Evolutionary conservation across 352 stramenopile genomes (phyloP), one percentile per base, ranked within the genome.

Genomic region (Salisapilia sapeloensis): DNA sequence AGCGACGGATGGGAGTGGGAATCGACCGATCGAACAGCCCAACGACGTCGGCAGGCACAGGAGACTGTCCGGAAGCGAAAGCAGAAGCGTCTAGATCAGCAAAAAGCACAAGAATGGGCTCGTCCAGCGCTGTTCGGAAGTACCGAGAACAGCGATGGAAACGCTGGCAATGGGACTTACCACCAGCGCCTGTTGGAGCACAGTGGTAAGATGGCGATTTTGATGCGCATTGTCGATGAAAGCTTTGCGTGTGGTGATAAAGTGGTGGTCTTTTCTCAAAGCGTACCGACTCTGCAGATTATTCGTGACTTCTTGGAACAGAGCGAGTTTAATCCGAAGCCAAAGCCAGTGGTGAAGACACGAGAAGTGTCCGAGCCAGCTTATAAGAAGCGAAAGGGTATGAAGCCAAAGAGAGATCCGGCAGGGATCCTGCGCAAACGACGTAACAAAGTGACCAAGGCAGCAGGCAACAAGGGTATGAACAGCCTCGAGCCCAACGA

Each of bases 241-340:
- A 84, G 69, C 35, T 80, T 79, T 20, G 40, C 52, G 3, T 60
- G 61, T 16, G 70, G 63, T 11, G 79, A 93, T 30, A 92, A 90
- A 33, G 60, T 91, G 10, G 67, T 90, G 12, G 67, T 93, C 6
- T 93, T 93, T 33, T 91, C 76, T 5, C 79, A 93, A 39, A 91
- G 74, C 28, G 66, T 93, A 19, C 60, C 67, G 24, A 93, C 74
- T 1, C 52, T 93, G 11, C 79, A 87, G 33, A 46, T 85, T 10
- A 80, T 93, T 15, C 55, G 58, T 4, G 50, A 60, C 6, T 91
- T 89, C 12, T 41, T 92, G 15, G 54, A 49, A 18, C 46, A 44
- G 10, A 78, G 63, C 34, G 30, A 44, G 19, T 78, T 78, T 26
- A 76, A 62, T 40, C 56, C 63, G 23, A 44, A 53, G 30, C 24